Percentiles rank a stretch among this genome's conserved stretches.
phyloP scores from a whole-genome alignment of 352 stramenopile species.

The Ophiocytium majus region DNA sequence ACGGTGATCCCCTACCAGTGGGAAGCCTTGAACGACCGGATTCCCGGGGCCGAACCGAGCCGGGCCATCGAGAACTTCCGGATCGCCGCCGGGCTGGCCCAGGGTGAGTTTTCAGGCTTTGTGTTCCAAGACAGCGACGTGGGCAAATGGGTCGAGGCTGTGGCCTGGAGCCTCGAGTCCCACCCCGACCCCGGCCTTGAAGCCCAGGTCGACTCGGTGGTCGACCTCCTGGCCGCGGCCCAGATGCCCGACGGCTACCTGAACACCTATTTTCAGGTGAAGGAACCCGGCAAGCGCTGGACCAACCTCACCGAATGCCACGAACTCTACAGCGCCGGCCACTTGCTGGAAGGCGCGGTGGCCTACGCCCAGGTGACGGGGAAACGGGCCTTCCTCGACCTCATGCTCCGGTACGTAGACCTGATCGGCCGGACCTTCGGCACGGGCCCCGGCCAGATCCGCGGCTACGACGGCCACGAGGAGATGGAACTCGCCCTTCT shows the following conservation, averaged over 20 bases:
- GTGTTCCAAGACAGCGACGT: no score
- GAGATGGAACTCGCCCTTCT: constrained; percentile 5
- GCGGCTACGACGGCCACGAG: background rate
- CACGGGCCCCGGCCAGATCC: background rate
- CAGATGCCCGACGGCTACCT: background rate
- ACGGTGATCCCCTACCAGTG: no score
- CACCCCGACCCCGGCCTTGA: no score
- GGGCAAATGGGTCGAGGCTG: no score
- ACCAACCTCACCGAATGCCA: background rate
- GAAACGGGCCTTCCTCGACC: background rate
- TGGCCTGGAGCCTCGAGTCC: no score
- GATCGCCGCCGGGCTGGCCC: no score
- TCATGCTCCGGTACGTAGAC: background rate
- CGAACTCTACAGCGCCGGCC: background rate
- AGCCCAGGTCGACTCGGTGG: no score
- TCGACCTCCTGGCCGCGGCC: background rate
- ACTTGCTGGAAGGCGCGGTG: background rate
- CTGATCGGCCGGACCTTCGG: background rate
- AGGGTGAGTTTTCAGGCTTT: no score
- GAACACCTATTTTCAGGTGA: background rate
- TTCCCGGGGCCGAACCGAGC: no score
- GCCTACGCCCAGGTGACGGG: background rate
- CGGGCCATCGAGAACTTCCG: no score
- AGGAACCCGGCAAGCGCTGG: background rate
- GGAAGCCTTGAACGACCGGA: no score